Conservation (phyloP, 1,139 yeast species). For the Saccharomycopsis phalli region DNA sequence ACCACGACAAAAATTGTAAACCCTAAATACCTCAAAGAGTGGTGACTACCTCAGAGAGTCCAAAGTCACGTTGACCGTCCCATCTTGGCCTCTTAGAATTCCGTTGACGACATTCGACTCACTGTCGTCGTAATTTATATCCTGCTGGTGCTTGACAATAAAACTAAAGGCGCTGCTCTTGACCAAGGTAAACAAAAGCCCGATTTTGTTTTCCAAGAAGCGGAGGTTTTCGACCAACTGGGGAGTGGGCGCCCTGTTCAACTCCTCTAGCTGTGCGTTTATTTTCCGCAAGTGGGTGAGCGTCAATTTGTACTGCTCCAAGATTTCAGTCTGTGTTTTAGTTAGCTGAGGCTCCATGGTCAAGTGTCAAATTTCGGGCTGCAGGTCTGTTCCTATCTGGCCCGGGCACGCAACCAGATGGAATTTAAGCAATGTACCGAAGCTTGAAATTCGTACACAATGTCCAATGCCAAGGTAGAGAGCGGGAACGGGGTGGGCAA, state of each 20-base stretch:
- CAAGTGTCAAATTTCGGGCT: constrained; percentile 9
- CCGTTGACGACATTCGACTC: constrained; percentile 9
- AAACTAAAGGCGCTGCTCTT: constrained; percentile 19
- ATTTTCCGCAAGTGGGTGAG: constrained; percentile 8
- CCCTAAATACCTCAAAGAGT: no score
- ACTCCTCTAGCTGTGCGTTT: constrained; percentile 8
- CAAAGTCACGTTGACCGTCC: constrained; percentile 19
- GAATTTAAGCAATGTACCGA: no score
- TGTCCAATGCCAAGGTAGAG: neutral
- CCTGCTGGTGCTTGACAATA: constrained; percentile 20
- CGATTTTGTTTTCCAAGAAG: constrained; percentile 18
- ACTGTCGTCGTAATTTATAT: constrained; percentile 13
- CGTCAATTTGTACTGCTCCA: constrained; percentile 13
- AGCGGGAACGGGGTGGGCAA: neutral
- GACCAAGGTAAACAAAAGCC: constrained; percentile 15
- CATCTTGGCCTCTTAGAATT: constrained; percentile 14
- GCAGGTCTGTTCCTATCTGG: no score
- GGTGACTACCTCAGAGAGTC: constrained; percentile 14
- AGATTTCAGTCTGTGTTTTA: constrained; percentile 8
- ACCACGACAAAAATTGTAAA: no score
- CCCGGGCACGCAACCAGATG: no score
- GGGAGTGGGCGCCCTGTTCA: constrained; percentile 11
- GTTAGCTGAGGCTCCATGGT: constrained; percentile 16
- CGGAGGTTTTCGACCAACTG: constrained; percentile 15
- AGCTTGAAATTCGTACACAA: no score